Percentiles rank a stretch among this genome's conserved stretches.
Conservation (phyloP, 805 yeast genomes). For the Candida pseudoglaebosa region DNA sequence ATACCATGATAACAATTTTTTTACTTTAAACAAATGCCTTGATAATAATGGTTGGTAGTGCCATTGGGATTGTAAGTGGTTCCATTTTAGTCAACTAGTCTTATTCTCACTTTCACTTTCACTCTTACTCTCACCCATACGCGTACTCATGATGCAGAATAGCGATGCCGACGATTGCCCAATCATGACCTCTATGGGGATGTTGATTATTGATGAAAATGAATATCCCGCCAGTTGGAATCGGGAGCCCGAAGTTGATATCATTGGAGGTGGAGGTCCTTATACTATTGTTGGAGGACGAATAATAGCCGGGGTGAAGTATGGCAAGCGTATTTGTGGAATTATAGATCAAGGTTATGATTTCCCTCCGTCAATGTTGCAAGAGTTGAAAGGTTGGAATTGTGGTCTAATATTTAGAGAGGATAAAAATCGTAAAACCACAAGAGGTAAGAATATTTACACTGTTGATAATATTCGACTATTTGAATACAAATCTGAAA, state of each 20-base stretch:
- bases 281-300: slow-evolving; percentile 76
- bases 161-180: slow-evolving; percentile 8
- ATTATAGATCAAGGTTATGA: slow-evolving; percentile 79
- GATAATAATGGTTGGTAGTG: too few species aligned
- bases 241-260: slow-evolving; percentile 36
- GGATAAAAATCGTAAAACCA: slow-evolving; percentile 54
- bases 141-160: too few species aligned
- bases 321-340: slow-evolving; percentile 49
- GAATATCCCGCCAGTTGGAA: slow-evolving; percentile 43
- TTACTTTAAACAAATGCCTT: too few species aligned
- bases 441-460: slow-evolving; percentile 79
- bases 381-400: slow-evolving; percentile 54
- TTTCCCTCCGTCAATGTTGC: slow-evolving; percentile 51
- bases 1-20: too few species aligned
- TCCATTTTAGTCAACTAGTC: too few species aligned
- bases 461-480: slow-evolving; percentile 50
- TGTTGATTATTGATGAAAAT: slow-evolving; percentile 89
- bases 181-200: slow-evolving; percentile 67
- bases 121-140: too few species aligned
- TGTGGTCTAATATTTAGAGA: slow-evolving; percentile 56
- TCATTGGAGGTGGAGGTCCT: slow-evolving; percentile 90
- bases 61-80: too few species aligned
- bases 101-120: too few species aligned
- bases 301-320: slow-evolving; percentile 39
- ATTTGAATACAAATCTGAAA: slow-evolving; percentile 62